These are phyloP conservation scores for Epichloe brachyelytri DNA, from an alignment of 2,329 filamentous ascomycete species.

Conservation along the genomic window DNA sequence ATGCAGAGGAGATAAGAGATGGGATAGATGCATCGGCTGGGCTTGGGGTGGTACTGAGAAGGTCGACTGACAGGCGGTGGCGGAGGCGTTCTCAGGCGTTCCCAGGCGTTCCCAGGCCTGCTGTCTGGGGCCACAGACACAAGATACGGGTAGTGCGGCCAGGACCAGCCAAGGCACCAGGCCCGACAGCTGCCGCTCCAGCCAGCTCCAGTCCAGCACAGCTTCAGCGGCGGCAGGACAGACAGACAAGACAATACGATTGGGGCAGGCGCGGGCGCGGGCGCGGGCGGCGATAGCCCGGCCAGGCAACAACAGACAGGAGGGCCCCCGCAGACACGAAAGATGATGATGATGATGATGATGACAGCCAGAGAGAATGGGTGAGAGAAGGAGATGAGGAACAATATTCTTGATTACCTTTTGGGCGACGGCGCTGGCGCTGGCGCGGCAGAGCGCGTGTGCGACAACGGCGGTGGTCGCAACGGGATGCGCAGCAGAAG, in stretches of 20 bases:
- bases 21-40: constrained; percentile 4
- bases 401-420: constrained; percentile 4
- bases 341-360: constrained; percentile 1
- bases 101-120: no score
- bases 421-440: not conserved
- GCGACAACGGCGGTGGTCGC: constrained; percentile 6
- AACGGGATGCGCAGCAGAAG: constrained; percentile 5
- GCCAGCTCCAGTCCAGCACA: no score
- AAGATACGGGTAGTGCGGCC: no score
- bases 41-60: not conserved
- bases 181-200: no score
- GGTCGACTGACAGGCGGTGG: constrained; percentile 5
- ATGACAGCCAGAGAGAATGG: not conserved
- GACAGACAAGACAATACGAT: no score
- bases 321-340: constrained; percentile 4
- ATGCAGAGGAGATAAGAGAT: constrained; percentile 37
- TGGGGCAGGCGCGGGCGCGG: not conserved
- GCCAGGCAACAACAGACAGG: not conserved
- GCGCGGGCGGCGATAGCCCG: not conserved
- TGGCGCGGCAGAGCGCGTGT: constrained; percentile 8
- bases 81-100: not conserved
- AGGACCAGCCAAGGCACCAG: no score
- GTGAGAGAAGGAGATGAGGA: not conserved
- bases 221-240: constrained; percentile 4
- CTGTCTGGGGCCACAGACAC: no score